Conservation (phyloP, 2,329 filamentous ascomycete genomes). For the Neofusicoccum sp. region DNA sequence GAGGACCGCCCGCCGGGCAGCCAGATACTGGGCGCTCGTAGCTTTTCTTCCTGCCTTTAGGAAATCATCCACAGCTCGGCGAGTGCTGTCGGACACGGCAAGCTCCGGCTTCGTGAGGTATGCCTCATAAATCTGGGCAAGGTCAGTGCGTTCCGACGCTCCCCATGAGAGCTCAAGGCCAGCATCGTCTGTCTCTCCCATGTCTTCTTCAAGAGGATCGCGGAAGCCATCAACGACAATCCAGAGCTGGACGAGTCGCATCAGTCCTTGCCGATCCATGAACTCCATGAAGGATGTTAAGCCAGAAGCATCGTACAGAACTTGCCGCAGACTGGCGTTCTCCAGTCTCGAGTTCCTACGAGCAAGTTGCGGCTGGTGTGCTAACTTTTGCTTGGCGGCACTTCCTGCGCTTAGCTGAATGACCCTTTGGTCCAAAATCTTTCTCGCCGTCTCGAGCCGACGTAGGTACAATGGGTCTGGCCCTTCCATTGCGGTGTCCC, state of each 20-base stretch:
- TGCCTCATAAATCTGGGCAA: conserved; percentile 86
- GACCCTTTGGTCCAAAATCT: conserved; percentile 85
- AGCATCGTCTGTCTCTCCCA: conserved; percentile 64
- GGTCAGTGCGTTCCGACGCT: conserved; percentile 78
- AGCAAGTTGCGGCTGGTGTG: conserved; percentile 38
- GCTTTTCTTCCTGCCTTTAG: conserved; percentile 74
- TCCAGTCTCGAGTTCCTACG: conserved; percentile 64
- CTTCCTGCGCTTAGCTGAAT: conserved; percentile 72
- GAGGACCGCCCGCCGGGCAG: conserved; percentile 77
- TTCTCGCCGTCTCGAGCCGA: conserved; percentile 86
- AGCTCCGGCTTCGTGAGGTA: conserved; percentile 83
- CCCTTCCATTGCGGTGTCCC: conserved; percentile 72
- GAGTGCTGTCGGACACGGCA: conserved; percentile 68
- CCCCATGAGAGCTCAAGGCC: conserved; percentile 62
- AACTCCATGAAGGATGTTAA: conserved; percentile 99
- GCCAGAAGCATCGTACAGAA: conserved; percentile 86
- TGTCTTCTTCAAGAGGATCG: conserved; percentile 85
- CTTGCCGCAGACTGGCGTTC: conserved; percentile 73
- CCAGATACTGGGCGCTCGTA: conserved; percentile 76
- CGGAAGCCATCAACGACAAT: conserved; percentile 95
- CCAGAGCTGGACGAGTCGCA: conserved; percentile 96
- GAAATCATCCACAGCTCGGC: conserved; percentile 71
- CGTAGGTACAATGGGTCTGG: conserved; percentile 86
- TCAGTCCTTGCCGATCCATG: conserved; percentile 87
- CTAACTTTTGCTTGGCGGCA: conserved; percentile 42